These are phyloP conservation scores for Choiromyces venosus DNA, from an alignment of 495 filamentous ascomycete genomes.

Conservation along the genomic window DNA sequence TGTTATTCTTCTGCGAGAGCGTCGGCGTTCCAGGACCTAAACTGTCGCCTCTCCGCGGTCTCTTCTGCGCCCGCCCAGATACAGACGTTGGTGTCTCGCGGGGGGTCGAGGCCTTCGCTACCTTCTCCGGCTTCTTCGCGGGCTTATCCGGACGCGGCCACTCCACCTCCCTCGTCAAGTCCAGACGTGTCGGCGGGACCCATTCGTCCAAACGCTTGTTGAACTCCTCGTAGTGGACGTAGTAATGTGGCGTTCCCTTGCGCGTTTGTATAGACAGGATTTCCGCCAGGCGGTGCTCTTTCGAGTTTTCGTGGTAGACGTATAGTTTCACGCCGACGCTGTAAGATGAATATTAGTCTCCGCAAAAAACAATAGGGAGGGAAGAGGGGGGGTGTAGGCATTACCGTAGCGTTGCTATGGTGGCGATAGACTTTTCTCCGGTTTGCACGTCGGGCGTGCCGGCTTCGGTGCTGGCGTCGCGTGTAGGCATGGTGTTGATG, in stretches of 20 bases:
- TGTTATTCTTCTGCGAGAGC: slow-evolving; percentile 26
- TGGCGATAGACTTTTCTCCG: slow-evolving; percentile 68
- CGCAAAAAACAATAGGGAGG: slow-evolving; percentile 49
- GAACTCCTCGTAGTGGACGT: slow-evolving; percentile 98
- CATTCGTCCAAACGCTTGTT: slow-evolving; percentile 99
- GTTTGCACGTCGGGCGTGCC: slow-evolving; percentile 34
- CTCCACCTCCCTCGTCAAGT: slow-evolving; percentile 71
- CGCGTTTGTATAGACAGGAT: slow-evolving; percentile 82
- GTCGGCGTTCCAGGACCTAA: slow-evolving; percentile 32
- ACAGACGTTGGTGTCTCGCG: slow-evolving; percentile 48
- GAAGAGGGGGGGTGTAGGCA: slow-evolving; percentile 32
- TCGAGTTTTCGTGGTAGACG: slow-evolving; percentile 43
- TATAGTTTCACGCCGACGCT: slow-evolving; percentile 64
- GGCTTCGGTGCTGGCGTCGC: slow-evolving; percentile 33
- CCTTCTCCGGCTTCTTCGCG: slow-evolving; percentile 59
- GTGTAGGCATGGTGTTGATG: slow-evolving; percentile 30
- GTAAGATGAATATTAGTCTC: slow-evolving; percentile 46
- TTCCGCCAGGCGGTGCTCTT: slow-evolving; percentile 81
- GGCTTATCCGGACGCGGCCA: slow-evolving; percentile 68
- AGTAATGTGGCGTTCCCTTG: slow-evolving; percentile 78
- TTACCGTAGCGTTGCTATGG: slow-evolving; percentile 70
- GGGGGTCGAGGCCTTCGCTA: slow-evolving; percentile 42
- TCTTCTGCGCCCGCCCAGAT: slow-evolving; percentile 54
- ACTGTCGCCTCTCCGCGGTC: slow-evolving; percentile 43
- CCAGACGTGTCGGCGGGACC: slow-evolving; percentile 73